Conservation (phyloP, 2,329 filamentous ascomycete species). For the Furcasterigmium sp. region DNA sequence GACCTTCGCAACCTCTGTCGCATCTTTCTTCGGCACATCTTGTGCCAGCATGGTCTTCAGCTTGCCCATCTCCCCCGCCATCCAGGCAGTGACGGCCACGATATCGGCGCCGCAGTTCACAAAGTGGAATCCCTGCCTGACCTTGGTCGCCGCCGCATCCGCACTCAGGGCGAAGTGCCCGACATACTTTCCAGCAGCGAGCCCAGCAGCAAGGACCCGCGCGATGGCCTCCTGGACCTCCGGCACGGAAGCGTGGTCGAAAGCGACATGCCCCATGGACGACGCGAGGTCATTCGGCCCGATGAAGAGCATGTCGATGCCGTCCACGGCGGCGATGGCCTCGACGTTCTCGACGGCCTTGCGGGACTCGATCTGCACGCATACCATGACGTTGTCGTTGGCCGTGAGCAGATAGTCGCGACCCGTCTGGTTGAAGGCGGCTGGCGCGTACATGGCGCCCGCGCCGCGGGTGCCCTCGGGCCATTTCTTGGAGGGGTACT, state of each 20-base stretch:
- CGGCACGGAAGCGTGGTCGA: slow-evolving; percentile 22
- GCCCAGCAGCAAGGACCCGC: slow-evolving; percentile 18
- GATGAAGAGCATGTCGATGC: slow-evolving; percentile 59
- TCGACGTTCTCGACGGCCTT: slow-evolving; percentile 57
- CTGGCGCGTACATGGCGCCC: slow-evolving; percentile 9
- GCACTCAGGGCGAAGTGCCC: slow-evolving; percentile 25
- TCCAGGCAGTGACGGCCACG: slow-evolving; percentile 28
- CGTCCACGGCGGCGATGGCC: slow-evolving; percentile 54
- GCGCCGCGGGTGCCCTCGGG: slow-evolving; percentile 14
- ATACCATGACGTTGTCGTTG: slow-evolving; percentile 53
- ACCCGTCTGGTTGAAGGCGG: slow-evolving; percentile 18
- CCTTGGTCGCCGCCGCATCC: slow-evolving; percentile 18
- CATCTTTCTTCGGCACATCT: no score
- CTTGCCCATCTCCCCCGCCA: slow-evolving; percentile 23
- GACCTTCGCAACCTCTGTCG: no score
- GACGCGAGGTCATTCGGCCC: slow-evolving; percentile 59
- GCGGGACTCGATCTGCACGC: slow-evolving; percentile 63
- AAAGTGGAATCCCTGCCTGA: slow-evolving; percentile 25
- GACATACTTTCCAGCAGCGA: slow-evolving; percentile 25
- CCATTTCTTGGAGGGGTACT: slow-evolving; percentile 19
- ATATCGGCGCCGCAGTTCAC: slow-evolving; percentile 31
- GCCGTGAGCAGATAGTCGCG: slow-evolving; percentile 50
- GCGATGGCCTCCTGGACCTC: slow-evolving; percentile 22
- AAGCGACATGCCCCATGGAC: slow-evolving; percentile 23
- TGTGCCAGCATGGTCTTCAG: slow-evolving; percentile 6